Evolutionary conservation across 2,329 filamentous ascomycete genomes (phyloP), one percentile per base, ranked within the genome.

Genomic region (Aureobasidium musti): DNA sequence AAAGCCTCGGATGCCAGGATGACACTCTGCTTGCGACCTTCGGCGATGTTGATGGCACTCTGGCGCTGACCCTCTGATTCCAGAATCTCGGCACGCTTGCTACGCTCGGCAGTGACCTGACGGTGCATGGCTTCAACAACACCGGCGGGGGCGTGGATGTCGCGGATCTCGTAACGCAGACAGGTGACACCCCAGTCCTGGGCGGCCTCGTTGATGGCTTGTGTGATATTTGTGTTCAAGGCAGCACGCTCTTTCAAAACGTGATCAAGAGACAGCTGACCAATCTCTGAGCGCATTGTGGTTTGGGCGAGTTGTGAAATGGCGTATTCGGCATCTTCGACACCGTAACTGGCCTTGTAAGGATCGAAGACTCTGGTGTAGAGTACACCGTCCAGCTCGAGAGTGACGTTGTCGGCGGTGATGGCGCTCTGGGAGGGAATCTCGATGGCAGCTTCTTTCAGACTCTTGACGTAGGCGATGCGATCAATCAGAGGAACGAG

Each of bases 121-220:
- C 95, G 87, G 82, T 99, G 95, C 95, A 99, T 99, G 74, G 95
- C 95, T 74, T 93, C 91, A 68, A 98, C 94, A 14, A 99, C 95
- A 59, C 90, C 90, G 37, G 89, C 91, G 1, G 95, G 95, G 0
- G 95, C 95, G 80, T 99, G 95, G 74, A 99, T 99, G 79, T 99
- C 95, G 72, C 95, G 86, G 77, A 99, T 99, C 80, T 99, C 95
- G 82, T 99, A 99, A 67, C 95, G 90, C 69, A 99, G 84, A 76
- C 95, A 99, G 39, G 92, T 91, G 23, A 99, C 92, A 68, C 95
- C 95, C 95, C 95, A 99, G 64, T 94, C 94, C 74, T 96, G 90
- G 5, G 95, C 94, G 1, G 95, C 95, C 78, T 98, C 94, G 78
- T 99, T 99, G 84, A 99, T 98, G 50, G 95, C 94, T 67, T 91